These are phyloP conservation scores for Pythium sukuiense DNA, from an alignment of 352 stramenopile species.

Conservation along the genomic window DNA sequence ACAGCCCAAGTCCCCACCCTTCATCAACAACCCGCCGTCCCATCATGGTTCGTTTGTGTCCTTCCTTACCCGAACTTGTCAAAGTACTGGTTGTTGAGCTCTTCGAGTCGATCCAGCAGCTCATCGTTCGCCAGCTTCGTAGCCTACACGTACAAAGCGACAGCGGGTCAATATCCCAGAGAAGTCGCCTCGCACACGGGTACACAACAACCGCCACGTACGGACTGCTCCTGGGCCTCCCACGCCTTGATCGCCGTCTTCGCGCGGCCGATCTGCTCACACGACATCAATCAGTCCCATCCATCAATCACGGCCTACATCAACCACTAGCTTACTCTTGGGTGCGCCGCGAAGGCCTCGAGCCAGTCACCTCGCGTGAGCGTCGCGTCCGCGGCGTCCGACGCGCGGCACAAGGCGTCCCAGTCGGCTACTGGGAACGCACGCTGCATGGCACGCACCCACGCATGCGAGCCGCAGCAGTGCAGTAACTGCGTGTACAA, in stretches of 20 bases:
- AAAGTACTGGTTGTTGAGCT: slow-evolving; percentile 68
- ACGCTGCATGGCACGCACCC: slow-evolving; percentile 42
- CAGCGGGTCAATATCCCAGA: neutral
- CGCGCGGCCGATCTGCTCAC: slow-evolving; percentile 56
- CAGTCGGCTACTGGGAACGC: slow-evolving; percentile 46
- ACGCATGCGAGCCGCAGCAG: slow-evolving; percentile 61
- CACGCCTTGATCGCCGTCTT: slow-evolving; percentile 68
- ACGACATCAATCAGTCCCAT: neutral
- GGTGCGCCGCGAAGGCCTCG: slow-evolving; percentile 68
- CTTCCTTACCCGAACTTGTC: slow-evolving; percentile 56
- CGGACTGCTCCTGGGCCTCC: slow-evolving; percentile 78
- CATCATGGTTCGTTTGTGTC: neutral
- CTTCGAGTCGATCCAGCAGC: slow-evolving; percentile 57
- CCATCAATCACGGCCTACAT: neutral
- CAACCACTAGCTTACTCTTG: slow-evolving; percentile 33
- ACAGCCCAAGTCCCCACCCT: neutral
- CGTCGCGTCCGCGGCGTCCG: slow-evolving; percentile 38
- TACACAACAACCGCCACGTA: slow-evolving; percentile 6
- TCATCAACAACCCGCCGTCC: neutral
- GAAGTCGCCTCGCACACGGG: neutral
- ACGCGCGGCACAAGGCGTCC: slow-evolving; percentile 39
- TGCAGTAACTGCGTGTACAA: slow-evolving; percentile 50
- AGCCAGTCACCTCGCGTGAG: slow-evolving; percentile 61
- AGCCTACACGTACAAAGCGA: slow-evolving; percentile 28
- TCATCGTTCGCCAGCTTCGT: slow-evolving; percentile 52